Evolutionary conservation across 768 basidiomycete species (phyloP), one percentile per base, ranked within the genome.

Genomic region (Kwoniella sp.): DNA sequence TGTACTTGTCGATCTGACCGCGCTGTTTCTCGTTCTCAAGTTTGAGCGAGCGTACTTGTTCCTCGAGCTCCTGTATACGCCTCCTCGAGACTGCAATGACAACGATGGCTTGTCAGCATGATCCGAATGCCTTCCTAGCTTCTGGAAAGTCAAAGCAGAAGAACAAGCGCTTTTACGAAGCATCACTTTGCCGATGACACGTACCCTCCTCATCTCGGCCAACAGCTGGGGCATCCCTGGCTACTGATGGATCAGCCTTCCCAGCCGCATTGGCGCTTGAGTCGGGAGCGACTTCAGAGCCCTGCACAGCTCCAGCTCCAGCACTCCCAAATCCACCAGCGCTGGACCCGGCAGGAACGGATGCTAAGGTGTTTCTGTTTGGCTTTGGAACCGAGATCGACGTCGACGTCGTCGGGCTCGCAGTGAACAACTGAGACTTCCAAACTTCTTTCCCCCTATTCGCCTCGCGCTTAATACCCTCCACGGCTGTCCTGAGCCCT

Each of bases 21-120:
- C 67, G 68, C 22, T 72, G 60, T 31, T 74, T 73, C 52, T 73
- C 75, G 65, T 79, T 80, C 48, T 80, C 79, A 23, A 13, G 51
- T 47, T 69, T 70, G 15, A 77, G 38, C 0, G n/a, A 20, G n/a
- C 56, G 55, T 31, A 78, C 58, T 62, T 79, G 72, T 2, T 73
- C 69, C 55, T 80, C 77, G 25, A 80, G 55, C 29, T 73, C 74
- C n/a, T 59, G 48, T 7, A 77, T 63, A 47, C 72, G 61, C 48
- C 53, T 60, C 54, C 45, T 59, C 20, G 67, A 58, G 38, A 17
- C 63, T 69, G 11, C 17, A 20, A 34, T 22, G n/a, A n/a, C n/a
- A 2, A 34, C n/a, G n/a, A n/a, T n/a, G n/a, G n/a, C n/a, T n/a
- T n/a, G n/a, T n/a, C n/a, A n/a, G n/a, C n/a, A n/a, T n/a, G n/a